These are phyloP conservation scores for Pyrus bretschneideri DNA, from an alignment of 306 rosid species.

Conservation along the genomic window DNA sequence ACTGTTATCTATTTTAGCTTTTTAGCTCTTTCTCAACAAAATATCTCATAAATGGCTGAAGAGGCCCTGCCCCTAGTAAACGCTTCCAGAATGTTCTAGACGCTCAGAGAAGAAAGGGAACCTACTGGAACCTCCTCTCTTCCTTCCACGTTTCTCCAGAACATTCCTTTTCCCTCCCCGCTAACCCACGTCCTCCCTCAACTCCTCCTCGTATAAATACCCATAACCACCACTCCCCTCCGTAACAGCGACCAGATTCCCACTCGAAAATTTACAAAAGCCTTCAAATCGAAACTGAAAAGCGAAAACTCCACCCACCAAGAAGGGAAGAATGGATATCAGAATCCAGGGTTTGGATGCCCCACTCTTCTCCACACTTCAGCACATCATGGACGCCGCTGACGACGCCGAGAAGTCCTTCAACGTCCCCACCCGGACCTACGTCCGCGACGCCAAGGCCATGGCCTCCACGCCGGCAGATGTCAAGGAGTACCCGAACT, in stretches of 20 bases:
- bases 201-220: conserved; percentile 5
- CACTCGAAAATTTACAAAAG: neutral
- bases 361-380: conserved; percentile 54
- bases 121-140: too few species aligned
- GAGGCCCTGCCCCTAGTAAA: too few species aligned
- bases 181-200: too few species aligned
- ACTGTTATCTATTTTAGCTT: too few species aligned
- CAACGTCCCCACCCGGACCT: conserved; percentile 53
- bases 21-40: too few species aligned
- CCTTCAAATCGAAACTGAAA: neutral
- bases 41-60: too few species aligned
- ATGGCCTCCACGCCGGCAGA: conserved; percentile 90
- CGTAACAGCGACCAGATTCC: too few species aligned
- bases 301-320: neutral
- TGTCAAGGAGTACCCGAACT: conserved; percentile 57
- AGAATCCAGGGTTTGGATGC: conserved; percentile 58
- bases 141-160: too few species aligned
- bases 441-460: conserved; percentile 78
- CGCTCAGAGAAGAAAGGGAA: too few species aligned
- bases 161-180: too few species aligned
- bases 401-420: conserved; percentile 48
- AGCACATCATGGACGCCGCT: conserved; percentile 42
- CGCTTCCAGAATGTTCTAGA: too few species aligned
- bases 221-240: accelerated
- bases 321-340: conserved; percentile 51